Base-by-base conservation (phyloP, 768 basidiomycete species). In the Tricholoma bakamatsutake region DNA sequence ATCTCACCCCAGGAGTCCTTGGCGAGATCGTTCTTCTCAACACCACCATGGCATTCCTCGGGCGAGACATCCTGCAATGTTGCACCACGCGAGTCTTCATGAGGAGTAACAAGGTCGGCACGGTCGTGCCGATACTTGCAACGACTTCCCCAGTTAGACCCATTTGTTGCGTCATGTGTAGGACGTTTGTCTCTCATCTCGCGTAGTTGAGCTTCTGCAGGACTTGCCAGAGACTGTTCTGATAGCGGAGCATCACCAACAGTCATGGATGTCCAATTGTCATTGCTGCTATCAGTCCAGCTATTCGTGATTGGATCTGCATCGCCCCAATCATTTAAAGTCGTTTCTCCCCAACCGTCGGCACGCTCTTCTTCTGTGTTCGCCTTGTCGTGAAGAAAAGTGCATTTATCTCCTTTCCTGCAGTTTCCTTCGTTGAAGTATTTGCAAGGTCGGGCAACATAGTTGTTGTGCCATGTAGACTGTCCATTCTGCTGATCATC, bases 391-490 rank as follows among this genome's bases (percentile, higher is more conserved):
- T 55, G 57, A 18, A 53, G 53, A 13, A 53, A 62, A 28, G 11
- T 48, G 51, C 60, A 59, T 11, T 49, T 28, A 15, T 57, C 53
- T 11, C 60, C 60, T 31, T 53, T 55, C 21, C 31, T 43, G 45
- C 60, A 63, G 27, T 56, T 24, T 31, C 61, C 61, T 12, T 27
- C 55, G 5, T 61, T 46, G 17, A 59, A 30, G 52, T 62, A 68
- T 40, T 61, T 64, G 51, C 62, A 66, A 12, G 40, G 11, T 27
- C 13, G 10, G 42, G 21, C 12, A 2, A 17, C 30, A 13, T n/a
- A 24, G 50, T 10, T 15, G 48, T 50, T 28, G 31, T 28, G 17
- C 21, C 39, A 13, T 45, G 6, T 8, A 6, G 18, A 15, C 7
- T 5, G 21, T 21, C 34, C 24, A 21, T 17, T 37, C 4, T 34